Evolutionary conservation across 208 protist genomes (phyloP), one percentile per base, ranked within the genome.

Genomic region (Hexamita inflata): DNA sequence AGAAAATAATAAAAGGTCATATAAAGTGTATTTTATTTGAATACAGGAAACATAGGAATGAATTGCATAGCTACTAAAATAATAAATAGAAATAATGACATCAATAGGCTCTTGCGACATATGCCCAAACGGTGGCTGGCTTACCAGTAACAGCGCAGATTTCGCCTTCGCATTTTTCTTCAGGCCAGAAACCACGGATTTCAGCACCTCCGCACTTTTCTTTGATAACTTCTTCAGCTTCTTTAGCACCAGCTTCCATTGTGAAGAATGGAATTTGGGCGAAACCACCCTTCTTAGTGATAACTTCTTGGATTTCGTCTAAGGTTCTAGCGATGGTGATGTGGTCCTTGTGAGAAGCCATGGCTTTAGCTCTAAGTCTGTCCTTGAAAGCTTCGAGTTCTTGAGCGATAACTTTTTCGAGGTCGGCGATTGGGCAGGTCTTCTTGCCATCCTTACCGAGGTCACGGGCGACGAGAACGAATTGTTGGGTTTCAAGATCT

Each of bases 111-210:
- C 80, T 42, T 26, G 82, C 82, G 38, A 42, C 59, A 41, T 84
- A 85, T 28, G 59, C 77, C 9, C 35, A 85, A 58, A 30, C 64
- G 4, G 58, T 81, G 7, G 82, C 82, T 35, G 29, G 57, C 59
- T 84, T 67, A 26, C 81, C 77, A 32, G 82, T 82, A n/a, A 83
- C 42, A 9, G 83, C 29, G 73, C 82, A 85, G 0, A 42, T 42
- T 13, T 61, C 49, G 26, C 74, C 81, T 28, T 81, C 75, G 26
- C n/a, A 30, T 45, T 73, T 74, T 53, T 81, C 82, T 9, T 41
- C 35, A n/a, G 73, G 65, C 32, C 1, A 7, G 35, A 66, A 81
- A 53, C 82, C 82, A 0, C 82, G 1, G 28, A 85, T 64, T 73
- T 85, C 82, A 19, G 62, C 78, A 35, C 66, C 75, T n/a, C n/a